A percentile compares a stretch with the other conserved stretches of the same genome.
Evolutionary conservation across 148 eudicot genomes (phyloP).

Genomic region (Mesembryanthemum crystallinum): DNA sequence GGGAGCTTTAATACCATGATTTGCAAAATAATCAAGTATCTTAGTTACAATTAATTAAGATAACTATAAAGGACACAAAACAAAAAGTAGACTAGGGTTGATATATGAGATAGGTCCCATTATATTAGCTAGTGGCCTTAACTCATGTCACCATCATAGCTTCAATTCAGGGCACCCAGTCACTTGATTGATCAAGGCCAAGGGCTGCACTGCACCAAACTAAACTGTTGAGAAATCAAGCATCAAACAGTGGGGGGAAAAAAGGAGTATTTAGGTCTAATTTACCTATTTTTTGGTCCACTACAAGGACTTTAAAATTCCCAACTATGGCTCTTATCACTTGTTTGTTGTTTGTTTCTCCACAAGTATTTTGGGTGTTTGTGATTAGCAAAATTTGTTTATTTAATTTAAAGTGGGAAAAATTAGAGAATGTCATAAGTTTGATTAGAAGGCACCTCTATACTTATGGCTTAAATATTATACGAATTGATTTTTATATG

Average conservation of each 20-base stretch:
- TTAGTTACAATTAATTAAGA: constrained; percentile 15
- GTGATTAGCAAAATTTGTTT: too few species aligned
- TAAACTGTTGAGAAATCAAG: constrained; percentile 24
- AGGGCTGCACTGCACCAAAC: neutral
- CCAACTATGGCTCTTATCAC: neutral
- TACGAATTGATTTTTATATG: too few species aligned
- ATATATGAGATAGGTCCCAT: constrained; percentile 26
- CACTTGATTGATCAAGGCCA: constrained; percentile 25
- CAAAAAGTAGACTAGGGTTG: constrained; percentile 15
- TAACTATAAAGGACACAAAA: neutral
- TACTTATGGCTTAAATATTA: too few species aligned
- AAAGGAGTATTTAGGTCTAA: too few species aligned
- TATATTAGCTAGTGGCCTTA: constrained; percentile 17
- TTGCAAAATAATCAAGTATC: neutral
- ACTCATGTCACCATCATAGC: constrained; percentile 24
- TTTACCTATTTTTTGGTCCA: too few species aligned
- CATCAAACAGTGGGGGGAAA: constrained; percentile 8
- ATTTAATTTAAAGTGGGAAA: too few species aligned
- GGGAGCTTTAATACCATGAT: constrained; percentile 6
- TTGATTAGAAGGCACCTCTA: too few species aligned
- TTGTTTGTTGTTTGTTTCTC: constrained; percentile 16
- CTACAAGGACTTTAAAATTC: too few species aligned
- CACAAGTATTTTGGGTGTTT: too few species aligned
- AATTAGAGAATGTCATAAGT: too few species aligned
- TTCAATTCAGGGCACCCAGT: constrained; percentile 29